Percentiles rank a stretch among this genome's conserved stretches.
Evolutionary conservation across 768 basidiomycete genomes (phyloP).

Genomic region (Mycena sanguinolenta): DNA sequence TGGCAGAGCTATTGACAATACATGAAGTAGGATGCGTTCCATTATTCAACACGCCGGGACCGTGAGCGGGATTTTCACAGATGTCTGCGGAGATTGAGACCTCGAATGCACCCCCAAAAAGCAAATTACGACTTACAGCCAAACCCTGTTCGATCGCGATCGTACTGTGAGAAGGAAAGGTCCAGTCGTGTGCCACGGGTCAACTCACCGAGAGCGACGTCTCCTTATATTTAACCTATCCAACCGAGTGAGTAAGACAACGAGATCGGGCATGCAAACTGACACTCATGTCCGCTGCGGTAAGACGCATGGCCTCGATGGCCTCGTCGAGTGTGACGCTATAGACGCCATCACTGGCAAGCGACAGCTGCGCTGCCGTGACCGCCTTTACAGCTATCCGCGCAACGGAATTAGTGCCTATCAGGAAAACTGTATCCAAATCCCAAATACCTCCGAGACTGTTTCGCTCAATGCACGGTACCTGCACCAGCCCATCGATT

Average conservation of each 20-base stretch:
- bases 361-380: conserved; percentile 93
- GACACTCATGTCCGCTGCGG: conserved; percentile 93
- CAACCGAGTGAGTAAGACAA: neutral
- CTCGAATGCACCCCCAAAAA: conserved; percentile 52
- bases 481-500: conserved; percentile 74
- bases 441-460: conserved; percentile 78
- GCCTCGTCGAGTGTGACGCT: conserved; percentile 93
- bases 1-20: conserved; percentile 20
- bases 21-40: conserved; percentile 4
- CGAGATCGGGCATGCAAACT: neutral
- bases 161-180: neutral
- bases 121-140: conserved; percentile 59
- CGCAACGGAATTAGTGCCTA: conserved; percentile 10
- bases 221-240: conserved; percentile 84
- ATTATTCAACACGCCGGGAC: conserved; percentile 80
- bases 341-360: conserved; percentile 91
- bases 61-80: conserved; percentile 87
- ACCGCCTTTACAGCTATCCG: conserved; percentile 88
- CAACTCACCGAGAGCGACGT: conserved; percentile 87
- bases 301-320: conserved; percentile 94
- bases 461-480: conserved; percentile 95
- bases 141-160: conserved; percentile 58
- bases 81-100: conserved; percentile 39
- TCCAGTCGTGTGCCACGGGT: neutral
- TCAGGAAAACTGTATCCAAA: conserved; percentile 1